Base-by-base conservation (phyloP, 345 rosid species). In the Acer negundo region DNA sequence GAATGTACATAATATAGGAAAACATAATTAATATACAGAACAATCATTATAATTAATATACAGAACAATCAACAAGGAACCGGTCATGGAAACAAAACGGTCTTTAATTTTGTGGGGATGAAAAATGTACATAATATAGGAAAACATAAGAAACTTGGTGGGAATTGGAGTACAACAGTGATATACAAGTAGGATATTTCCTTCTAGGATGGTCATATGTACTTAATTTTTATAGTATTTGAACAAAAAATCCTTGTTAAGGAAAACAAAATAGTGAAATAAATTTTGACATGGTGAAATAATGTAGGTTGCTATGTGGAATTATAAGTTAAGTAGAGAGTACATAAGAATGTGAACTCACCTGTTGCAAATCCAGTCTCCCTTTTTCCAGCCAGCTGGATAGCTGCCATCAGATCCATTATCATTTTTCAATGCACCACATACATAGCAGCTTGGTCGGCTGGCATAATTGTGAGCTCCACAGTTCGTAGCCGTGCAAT, bases 341-440 rank as follows among this genome's bases (percentile, higher is more conserved):
- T n/a, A 35, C 20, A 23, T 72, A 23, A 67, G 6, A 56, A 74
- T 15, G 26, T 67, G 72, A 44, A 74, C 81, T 76, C 70, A 92
- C 92, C 89, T 84, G 3, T 87, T 84, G 87, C 99, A 96, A 75
- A 92, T 82, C 99, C 99, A 96, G 84, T 96, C 99, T 24, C 99
- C 99, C 47, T 88, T 62, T 86, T 94, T 94, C 99, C 99, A 96
- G 9, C 98, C 98, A 0, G 98, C 88, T 49, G 92, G 93, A 31
- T 26, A 77, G 73, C 79, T 77, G 59, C 87, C 85, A 73, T 88
- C 88, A 24, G 84, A 59, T 26, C 80, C 82, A 38, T 75, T 78
- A 15, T 84, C 87, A 17, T 13, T 80, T 85, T 91, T 93, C 78
- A 80, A 46, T 16, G 85, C 75, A 17, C 95, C 93, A 61, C 98